Conservation (phyloP, 805 yeast species). For the Saturnispora diversa region DNA sequence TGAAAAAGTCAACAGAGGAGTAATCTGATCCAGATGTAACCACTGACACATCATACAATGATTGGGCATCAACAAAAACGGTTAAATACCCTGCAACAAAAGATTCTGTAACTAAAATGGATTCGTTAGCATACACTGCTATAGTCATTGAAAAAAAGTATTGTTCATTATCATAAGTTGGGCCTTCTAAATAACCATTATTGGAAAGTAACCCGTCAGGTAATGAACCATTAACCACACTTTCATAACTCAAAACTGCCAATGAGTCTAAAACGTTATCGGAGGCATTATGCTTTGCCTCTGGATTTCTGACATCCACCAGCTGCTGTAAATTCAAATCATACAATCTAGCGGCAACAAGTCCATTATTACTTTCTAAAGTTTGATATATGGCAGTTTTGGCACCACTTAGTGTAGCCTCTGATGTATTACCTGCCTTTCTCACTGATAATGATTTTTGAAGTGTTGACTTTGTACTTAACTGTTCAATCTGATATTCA, state of each 20-base stretch:
- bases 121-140: conserved; percentile 67
- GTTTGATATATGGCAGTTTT: conserved; percentile 48
- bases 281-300: conserved; percentile 26
- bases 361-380: conserved; percentile 52
- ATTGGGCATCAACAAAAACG: conserved; percentile 41
- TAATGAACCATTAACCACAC: conserved; percentile 20
- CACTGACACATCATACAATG: conserved; percentile 13
- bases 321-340: conserved; percentile 49
- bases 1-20: conserved; percentile 23
- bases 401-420: conserved; percentile 39
- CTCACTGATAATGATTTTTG: conserved; percentile 53
- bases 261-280: conserved; percentile 35
- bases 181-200: conserved; percentile 58
- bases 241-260: conserved; percentile 25
- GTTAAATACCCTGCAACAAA: conserved; percentile 66
- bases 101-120: conserved; percentile 52
- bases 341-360: conserved; percentile 59
- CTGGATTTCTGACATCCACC: conserved; percentile 33
- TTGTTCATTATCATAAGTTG: conserved; percentile 39
- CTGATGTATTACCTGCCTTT: conserved; percentile 65
- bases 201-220: conserved; percentile 37
- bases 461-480: conserved; percentile 53
- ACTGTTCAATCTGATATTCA: conserved; percentile 61
- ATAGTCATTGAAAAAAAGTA: conserved; percentile 68
- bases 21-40: conserved; percentile 32